These are phyloP conservation scores for Dittrichia graveolens DNA, from an alignment of 129 eudicot genomes.

Conservation along the genomic window DNA sequence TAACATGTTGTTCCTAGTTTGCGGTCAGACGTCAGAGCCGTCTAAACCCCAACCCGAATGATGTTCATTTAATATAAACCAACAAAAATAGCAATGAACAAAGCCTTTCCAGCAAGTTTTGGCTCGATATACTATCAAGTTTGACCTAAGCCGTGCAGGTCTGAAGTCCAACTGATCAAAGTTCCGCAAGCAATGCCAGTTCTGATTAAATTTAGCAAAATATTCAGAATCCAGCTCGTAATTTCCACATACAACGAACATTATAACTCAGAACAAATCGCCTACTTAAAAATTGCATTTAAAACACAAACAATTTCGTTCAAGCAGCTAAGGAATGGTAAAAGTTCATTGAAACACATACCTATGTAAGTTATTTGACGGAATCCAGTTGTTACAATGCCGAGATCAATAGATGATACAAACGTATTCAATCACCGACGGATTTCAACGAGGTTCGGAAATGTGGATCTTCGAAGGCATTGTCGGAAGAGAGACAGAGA, in stretches of 20 bases:
- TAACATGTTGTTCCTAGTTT: conserved; percentile 33
- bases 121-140: conserved; percentile 7
- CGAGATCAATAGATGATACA: conserved; percentile 14
- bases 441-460: conserved; percentile 16
- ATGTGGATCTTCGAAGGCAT: conserved; percentile 19
- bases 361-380: conserved; percentile 12
- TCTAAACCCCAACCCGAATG: conserved; percentile 29
- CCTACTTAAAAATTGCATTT: conserved; percentile 2
- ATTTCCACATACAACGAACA: conserved; percentile 14
- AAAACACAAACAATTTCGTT: conserved; percentile 1
- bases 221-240: conserved; percentile 8
- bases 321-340: not conserved
- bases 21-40: conserved; percentile 26
- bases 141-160: conserved; percentile 19
- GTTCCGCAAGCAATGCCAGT: conserved; percentile 23
- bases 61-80: not conserved
- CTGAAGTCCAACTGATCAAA: conserved; percentile 30
- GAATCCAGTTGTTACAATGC: not conserved
- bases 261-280: not conserved
- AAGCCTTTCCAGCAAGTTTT: conserved; percentile 17
- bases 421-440: conserved; percentile 22
- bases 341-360: conserved; percentile 3
- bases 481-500: conserved; percentile 12
- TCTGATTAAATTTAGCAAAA: conserved; percentile 6
- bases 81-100: conserved; percentile 21